These are phyloP conservation scores for Cytospora piceae DNA, from an alignment of 2,329 filamentous ascomycete genomes.

Conservation along the genomic window DNA sequence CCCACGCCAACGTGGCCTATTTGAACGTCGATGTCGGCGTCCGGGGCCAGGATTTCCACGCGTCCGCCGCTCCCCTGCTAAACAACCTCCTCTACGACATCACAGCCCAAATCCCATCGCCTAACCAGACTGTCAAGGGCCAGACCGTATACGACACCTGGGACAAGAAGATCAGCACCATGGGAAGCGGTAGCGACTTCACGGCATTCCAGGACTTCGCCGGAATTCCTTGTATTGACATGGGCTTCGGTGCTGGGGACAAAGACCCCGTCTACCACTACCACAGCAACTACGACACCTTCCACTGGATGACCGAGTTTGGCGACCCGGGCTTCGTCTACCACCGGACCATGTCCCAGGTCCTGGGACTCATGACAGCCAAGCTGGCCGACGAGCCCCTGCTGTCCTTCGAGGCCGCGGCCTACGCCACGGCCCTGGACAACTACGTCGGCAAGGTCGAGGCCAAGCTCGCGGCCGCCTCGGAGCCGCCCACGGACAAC, in stretches of 20 bases:
- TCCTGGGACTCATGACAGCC: conserved; percentile 65
- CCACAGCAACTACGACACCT: conserved; percentile 83
- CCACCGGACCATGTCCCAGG: conserved; percentile 67
- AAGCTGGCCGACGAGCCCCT: conserved; percentile 65
- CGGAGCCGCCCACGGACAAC: conserved; percentile 28
- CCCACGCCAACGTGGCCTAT: conserved; percentile 71
- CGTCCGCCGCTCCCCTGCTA: conserved; percentile 64
- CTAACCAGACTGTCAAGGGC: conserved; percentile 41
- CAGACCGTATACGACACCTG: conserved; percentile 49
- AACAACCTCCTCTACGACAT: conserved; percentile 54
- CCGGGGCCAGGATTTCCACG: conserved; percentile 57
- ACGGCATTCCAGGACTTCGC: conserved; percentile 68
- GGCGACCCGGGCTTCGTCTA: conserved; percentile 71
- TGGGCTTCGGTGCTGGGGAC: conserved; percentile 51
- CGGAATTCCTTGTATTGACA: conserved; percentile 52
- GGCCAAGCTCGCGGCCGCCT: conserved; percentile 46
- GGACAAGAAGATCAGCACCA: conserved; percentile 51
- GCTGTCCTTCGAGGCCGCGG: conserved; percentile 65
- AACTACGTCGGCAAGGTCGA: conserved; percentile 57
- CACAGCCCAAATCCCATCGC: conserved; percentile 27
- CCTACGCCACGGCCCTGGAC: conserved; percentile 63
- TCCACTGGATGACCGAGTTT: conserved; percentile 80
- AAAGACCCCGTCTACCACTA: conserved; percentile 71
- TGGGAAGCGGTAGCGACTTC: conserved; percentile 70
- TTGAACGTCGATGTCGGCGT: conserved; percentile 73